Percentiles rank a stretch among this genome's conserved stretches.
Evolutionary conservation across 2,329 filamentous ascomycete genomes (phyloP).

Genomic region (Hymenoscyphus occultus): DNA sequence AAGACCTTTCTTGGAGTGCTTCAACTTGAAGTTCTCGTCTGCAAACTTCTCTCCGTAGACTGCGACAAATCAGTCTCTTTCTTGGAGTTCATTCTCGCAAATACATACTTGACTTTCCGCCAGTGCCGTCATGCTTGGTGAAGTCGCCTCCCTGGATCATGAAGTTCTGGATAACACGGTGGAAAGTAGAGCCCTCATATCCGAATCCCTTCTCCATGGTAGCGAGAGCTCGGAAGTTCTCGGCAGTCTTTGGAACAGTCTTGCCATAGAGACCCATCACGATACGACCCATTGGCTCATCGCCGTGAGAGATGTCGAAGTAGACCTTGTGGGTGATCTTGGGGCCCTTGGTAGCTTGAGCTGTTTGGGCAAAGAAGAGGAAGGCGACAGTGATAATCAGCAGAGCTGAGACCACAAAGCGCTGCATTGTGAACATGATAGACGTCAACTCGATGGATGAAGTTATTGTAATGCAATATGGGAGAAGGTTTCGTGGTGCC

Average conservation of each 20-base stretch:
- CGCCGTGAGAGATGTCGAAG: conserved; percentile 79
- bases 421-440: conserved; percentile 73
- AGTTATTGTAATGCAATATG: conserved; percentile 15
- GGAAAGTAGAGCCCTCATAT: conserved; percentile 78
- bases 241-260: conserved; percentile 72
- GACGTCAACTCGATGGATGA: conserved; percentile 28
- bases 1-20: conserved; percentile 81
- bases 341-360: conserved; percentile 76
- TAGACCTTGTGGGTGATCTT: conserved; percentile 96
- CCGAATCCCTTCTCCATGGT: conserved; percentile 85
- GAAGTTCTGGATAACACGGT: conserved; percentile 86
- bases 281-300: conserved; percentile 69
- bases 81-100: not conserved
- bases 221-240: conserved; percentile 76
- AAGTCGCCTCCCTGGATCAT: conserved; percentile 94
- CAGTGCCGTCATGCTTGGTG: conserved; percentile 76
- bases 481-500: conserved; percentile 15
- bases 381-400: conserved; percentile 74
- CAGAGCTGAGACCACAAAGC: conserved; percentile 67
- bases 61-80: conserved; percentile 35
- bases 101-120: conserved; percentile 75
- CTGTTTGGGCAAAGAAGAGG: conserved; percentile 71
- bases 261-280: conserved; percentile 84
- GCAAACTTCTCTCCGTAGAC: conserved; percentile 81
- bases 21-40: conserved; percentile 94